phyloP scores from a whole-genome alignment of 2,329 filamentous ascomycete genomes.

The Fusarium virguliforme region DNA sequence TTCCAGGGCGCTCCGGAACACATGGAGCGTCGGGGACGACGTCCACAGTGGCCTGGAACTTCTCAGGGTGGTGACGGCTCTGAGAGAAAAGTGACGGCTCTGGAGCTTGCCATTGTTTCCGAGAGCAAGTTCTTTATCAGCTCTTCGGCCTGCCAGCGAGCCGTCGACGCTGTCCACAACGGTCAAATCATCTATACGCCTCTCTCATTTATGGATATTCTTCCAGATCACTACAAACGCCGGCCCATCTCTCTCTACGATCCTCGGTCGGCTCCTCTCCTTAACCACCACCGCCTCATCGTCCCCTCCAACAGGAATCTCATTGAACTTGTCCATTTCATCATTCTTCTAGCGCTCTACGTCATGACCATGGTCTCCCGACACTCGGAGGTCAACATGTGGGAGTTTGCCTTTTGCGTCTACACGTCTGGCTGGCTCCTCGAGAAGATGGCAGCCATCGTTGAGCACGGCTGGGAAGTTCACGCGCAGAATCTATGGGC shows the following conservation, averaged over 20 bases:
- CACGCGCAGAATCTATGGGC: constrained; percentile 84
- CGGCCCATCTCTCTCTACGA: constrained; percentile 80
- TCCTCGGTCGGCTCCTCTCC: constrained; percentile 74
- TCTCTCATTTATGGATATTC: constrained; percentile 78
- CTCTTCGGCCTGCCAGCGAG: constrained; percentile 77
- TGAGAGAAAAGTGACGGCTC: constrained; percentile 74
- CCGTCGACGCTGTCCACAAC: constrained; percentile 79
- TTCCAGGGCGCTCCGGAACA: constrained; percentile 78
- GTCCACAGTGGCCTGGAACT: constrained; percentile 58
- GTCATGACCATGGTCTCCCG: constrained; percentile 75
- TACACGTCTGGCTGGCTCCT: constrained; percentile 79
- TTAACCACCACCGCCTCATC: constrained; percentile 81
- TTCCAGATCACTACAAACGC: constrained; percentile 82
- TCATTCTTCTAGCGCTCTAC: constrained; percentile 75
- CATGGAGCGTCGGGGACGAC: constrained; percentile 66
- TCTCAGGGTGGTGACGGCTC: constrained; percentile 57
- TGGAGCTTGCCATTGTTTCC: constrained; percentile 81
- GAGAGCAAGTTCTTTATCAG: constrained; percentile 79
- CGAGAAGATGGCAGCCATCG: constrained; percentile 75
- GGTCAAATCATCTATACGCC: constrained; percentile 81
- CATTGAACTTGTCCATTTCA: constrained; percentile 77
- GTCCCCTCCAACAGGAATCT: constrained; percentile 78
- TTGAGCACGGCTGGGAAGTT: constrained; percentile 77
- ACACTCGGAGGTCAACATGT: constrained; percentile 63
- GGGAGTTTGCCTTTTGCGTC: constrained; percentile 74